These are phyloP conservation scores for Epithemia pelagica DNA, from an alignment of 108 stramenopile species.

Conservation along the genomic window DNA sequence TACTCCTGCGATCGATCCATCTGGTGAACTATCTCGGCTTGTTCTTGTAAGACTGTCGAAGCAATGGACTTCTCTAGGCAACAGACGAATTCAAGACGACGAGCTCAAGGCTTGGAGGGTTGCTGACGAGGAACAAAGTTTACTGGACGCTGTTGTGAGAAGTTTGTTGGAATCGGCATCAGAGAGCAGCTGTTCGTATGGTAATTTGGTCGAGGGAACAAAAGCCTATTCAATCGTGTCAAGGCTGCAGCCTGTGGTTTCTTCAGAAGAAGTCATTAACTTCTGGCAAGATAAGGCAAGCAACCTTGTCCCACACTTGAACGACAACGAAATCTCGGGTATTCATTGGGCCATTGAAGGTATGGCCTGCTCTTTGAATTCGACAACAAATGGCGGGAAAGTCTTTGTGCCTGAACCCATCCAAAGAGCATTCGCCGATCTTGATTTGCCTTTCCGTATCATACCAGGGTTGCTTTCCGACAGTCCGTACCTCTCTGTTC, in stretches of 20 bases:
- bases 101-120: conserved; percentile 5
- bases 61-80: conserved; percentile 27
- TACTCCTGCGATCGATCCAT: conserved; percentile 13
- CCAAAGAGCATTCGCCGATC: conserved; percentile 26
- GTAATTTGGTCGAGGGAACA: conserved; percentile 28
- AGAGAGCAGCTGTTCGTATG: conserved; percentile 2
- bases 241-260: conserved; percentile 12
- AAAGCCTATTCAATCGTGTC: conserved; percentile 28
- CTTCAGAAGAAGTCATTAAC: conserved; percentile 8
- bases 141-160: conserved; percentile 3
- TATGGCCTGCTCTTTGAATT: not conserved
- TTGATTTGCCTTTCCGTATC: conserved; percentile 37
- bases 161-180: conserved; percentile 2
- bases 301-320: conserved; percentile 5
- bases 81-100: too few species aligned
- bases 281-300: not conserved
- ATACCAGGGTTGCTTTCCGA: conserved; percentile 12
- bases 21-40: conserved; percentile 22
- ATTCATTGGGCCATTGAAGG: conserved; percentile 32
- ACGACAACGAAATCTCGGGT: conserved; percentile 35
- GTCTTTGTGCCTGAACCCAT: conserved; percentile 13
- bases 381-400: not conserved
- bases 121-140: not conserved
- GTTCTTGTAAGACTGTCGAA: conserved; percentile 36
- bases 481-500: conserved; percentile 10